Conservation (phyloP, 805 yeast genomes). For the Metschnikowia lochheadii region DNA sequence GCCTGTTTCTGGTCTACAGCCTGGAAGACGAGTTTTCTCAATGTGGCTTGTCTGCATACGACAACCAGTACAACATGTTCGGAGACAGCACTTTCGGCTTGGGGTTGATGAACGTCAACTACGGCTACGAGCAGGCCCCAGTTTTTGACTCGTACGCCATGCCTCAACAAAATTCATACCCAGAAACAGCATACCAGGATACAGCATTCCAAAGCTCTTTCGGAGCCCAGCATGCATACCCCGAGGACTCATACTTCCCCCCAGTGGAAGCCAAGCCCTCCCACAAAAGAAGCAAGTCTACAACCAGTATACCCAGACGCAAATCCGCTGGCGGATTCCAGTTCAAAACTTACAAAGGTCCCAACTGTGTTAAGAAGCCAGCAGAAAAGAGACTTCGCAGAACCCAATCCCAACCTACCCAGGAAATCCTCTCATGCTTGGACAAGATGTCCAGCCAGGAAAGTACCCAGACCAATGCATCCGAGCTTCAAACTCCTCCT, state of each 20-base stretch:
- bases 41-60: conserved; percentile 3
- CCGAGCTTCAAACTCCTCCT: background rate
- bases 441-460: background rate
- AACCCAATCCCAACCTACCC: conserved; percentile 9
- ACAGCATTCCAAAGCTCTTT: conserved; percentile 4
- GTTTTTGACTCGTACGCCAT: background rate
- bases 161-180: conserved; percentile 6
- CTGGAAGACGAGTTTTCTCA: conserved; percentile 6
- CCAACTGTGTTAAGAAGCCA: conserved; percentile 19
- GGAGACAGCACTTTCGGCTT: conserved; percentile 20
- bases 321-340: conserved; percentile 23
- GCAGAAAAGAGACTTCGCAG: conserved; percentile 7
- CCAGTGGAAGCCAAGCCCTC: background rate
- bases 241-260: background rate
- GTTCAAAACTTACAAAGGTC: conserved; percentile 30
- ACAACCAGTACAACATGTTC: conserved; percentile 6
- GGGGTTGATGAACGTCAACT: conserved; percentile 27
- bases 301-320: conserved; percentile 17
- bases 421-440: background rate
- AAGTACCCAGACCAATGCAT: background rate
- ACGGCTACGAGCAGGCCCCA: conserved; percentile 5
- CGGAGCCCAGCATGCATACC: background rate
- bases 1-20: conserved; percentile 2
- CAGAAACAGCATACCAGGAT: background rate
- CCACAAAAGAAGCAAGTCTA: conserved; percentile 28